phyloP scores from a whole-genome alignment of 495 filamentous ascomycete species.

The Penicillium longicatenatum region DNA sequence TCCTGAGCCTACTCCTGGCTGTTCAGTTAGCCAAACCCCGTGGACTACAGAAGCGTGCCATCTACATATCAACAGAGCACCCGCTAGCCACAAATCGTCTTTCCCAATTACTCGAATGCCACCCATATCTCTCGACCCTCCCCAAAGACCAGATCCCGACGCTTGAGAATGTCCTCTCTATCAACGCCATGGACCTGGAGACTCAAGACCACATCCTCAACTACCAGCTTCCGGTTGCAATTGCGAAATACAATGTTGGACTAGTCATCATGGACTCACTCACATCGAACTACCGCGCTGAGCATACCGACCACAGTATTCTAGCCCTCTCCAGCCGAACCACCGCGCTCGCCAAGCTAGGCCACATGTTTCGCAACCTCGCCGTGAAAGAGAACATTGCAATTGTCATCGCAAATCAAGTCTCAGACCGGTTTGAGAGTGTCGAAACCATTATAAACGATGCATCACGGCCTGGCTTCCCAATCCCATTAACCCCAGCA shows the following conservation, averaged over 20 bases:
- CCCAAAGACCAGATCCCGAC: constrained; percentile 57
- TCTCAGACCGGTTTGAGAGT: constrained; percentile 79
- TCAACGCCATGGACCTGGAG: constrained; percentile 89
- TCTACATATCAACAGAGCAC: constrained; percentile 97
- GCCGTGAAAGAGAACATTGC: constrained; percentile 73
- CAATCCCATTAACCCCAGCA: constrained; percentile 18
- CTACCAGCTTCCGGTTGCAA: constrained; percentile 87
- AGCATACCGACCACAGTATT: constrained; percentile 55
- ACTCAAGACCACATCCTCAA: constrained; percentile 92
- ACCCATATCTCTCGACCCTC: constrained; percentile 61
- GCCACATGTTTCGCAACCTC: constrained; percentile 72
- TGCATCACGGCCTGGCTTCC: constrained; percentile 13
- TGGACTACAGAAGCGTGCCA: constrained; percentile 66
- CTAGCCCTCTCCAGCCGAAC: constrained; percentile 51
- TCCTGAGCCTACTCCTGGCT: constrained; percentile 80
- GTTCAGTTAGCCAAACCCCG: constrained; percentile 74
- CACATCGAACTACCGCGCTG: constrained; percentile 91
- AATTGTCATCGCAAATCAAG: constrained; percentile 92
- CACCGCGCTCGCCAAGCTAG: constrained; percentile 71
- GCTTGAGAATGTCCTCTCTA: constrained; percentile 68
- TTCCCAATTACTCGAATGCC: constrained; percentile 67
- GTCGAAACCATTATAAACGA: constrained; percentile 13
- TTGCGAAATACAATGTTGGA: constrained; percentile 71
- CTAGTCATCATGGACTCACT: constrained; percentile 87
- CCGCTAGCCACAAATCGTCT: constrained; percentile 79